Base-by-base conservation (phyloP, 257 asterid species). In the Scutellaria minor region DNA sequence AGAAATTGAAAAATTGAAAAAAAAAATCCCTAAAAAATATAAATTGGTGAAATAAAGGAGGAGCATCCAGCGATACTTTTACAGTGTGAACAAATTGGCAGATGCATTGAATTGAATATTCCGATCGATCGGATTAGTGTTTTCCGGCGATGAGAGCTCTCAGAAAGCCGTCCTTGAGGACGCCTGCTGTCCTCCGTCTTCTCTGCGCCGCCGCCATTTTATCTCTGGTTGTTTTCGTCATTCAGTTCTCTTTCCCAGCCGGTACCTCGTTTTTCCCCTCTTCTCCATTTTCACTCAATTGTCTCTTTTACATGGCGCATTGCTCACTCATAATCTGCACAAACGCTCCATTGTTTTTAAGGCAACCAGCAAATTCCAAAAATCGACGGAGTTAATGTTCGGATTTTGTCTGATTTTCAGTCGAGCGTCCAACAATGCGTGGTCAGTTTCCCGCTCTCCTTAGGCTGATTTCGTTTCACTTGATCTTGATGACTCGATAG, bases 341-440 rank as follows among this genome's bases (percentile, higher is more conserved):
- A 31, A 22, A 67, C 63, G n/a, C 13, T n/a, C 9, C 41, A 20
- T 37, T 27, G n/a, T 35, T 60, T 46, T 69, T 69, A 82, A 84
- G 97, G 93, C 64, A 76, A 61, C 72, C 82, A 37, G 80, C 71
- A 13, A 44, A 45, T 80, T 12, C 53, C 75, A 6, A 55, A 39
- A 54, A 53, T 73, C 61, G 78, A 63, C 74, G 37, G 39, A 40
- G 72, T 73, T 57, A 84, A 88, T 66, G 66, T 83, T 72, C 77
- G 67, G 75, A 84, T 86, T 79, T 84, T 95, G 70, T 85, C 84
- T 47, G 80, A 84, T 61, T 95, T 95, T 78, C 98, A 92, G 81
- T 81, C 90, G 72, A 78, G 63, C 54, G 79, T 95, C 66, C 92
- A 90, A 79, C 97, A 95, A 80, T 92, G 99, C 85, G 96, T 95